A percentile compares a stretch with the other conserved stretches of the same genome.
Conservation (phyloP, 2,329 filamentous ascomycete genomes). For the Colletotrichum karsti region DNA sequence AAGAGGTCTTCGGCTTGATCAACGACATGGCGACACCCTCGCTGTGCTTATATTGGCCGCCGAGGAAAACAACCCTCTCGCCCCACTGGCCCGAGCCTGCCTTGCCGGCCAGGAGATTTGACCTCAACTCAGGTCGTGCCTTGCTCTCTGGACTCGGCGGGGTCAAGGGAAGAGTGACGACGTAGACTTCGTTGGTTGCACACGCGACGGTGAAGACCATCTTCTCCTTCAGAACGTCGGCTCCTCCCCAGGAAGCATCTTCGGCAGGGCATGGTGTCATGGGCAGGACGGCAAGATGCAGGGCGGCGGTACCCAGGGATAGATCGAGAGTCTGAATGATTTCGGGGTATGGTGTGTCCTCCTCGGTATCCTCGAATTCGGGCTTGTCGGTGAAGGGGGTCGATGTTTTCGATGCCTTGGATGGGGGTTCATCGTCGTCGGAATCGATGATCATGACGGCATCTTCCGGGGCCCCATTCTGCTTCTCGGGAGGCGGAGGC, state of each 20-base stretch:
- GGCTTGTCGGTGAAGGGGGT: slow-evolving; percentile 58
- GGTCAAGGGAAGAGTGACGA: slow-evolving; percentile 67
- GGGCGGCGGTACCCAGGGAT: slow-evolving; percentile 63
- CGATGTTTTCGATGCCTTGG: slow-evolving; percentile 39
- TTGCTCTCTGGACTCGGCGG: slow-evolving; percentile 70
- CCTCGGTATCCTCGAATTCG: slow-evolving; percentile 63
- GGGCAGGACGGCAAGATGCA: slow-evolving; percentile 65
- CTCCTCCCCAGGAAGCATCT: slow-evolving; percentile 57
- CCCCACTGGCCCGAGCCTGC: slow-evolving; percentile 71
- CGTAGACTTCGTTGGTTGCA: slow-evolving; percentile 62
- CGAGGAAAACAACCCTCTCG: slow-evolving; percentile 63
- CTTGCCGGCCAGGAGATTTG: slow-evolving; percentile 59
- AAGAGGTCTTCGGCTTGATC: slow-evolving; percentile 47
- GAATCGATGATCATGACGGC: slow-evolving; percentile 71
- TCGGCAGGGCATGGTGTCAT: slow-evolving; percentile 56
- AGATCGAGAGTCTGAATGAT: slow-evolving; percentile 69
- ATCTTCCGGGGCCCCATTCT: slow-evolving; percentile 61
- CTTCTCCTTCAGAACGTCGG: slow-evolving; percentile 60
- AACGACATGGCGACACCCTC: slow-evolving; percentile 65
- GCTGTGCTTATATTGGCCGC: slow-evolving; percentile 60
- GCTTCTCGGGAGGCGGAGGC: slow-evolving; percentile 46
- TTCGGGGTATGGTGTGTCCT: slow-evolving; percentile 57
- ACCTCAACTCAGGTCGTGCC: slow-evolving; percentile 59
- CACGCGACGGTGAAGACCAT: slow-evolving; percentile 71
- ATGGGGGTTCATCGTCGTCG: slow-evolving; percentile 61